Conservation (phyloP, 1,139 yeast species). For the Hemisphaericaspora lyxosophila region DNA sequence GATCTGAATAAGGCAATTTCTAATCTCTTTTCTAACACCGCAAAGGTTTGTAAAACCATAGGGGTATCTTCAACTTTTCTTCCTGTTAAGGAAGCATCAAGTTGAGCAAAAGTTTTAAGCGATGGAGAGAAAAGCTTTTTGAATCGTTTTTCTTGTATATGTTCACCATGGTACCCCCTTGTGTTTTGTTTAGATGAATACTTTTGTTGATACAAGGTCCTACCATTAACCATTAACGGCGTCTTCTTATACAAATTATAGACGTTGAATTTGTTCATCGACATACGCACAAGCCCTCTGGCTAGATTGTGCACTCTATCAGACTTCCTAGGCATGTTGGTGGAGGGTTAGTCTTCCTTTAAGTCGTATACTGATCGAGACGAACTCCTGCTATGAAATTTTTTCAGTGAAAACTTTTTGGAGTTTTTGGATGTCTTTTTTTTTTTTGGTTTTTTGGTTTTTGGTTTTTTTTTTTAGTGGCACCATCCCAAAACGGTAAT, state of each 20-base stretch:
- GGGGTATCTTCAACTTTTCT: conserved; percentile 65
- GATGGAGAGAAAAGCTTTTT: conserved; percentile 66
- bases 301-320: conserved; percentile 57
- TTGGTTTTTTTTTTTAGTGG: not conserved
- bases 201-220: conserved; percentile 82
- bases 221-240: conserved; percentile 49
- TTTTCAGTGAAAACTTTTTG: not conserved
- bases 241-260: conserved; percentile 80
- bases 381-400: not conserved
- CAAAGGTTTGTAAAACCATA: conserved; percentile 82
- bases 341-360: not conserved
- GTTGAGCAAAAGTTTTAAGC: conserved; percentile 79
- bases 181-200: conserved; percentile 91
- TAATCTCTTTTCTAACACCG: conserved; percentile 81
- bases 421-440: not conserved
- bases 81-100: conserved; percentile 74
- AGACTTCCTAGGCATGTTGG: conserved; percentile 62
- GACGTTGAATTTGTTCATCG: conserved; percentile 89
- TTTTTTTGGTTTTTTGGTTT: not conserved
- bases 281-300: conserved; percentile 79
- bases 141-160: conserved; percentile 81
- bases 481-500: not conserved
- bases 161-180: conserved; percentile 95
- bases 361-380: conserved; percentile 50
- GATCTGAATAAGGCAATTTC: conserved; percentile 90